Percentiles rank a stretch among this genome's conserved stretches.
phyloP scores from a whole-genome alignment of 2,329 filamentous ascomycete species.

The Tolypocladium pustulatum region DNA sequence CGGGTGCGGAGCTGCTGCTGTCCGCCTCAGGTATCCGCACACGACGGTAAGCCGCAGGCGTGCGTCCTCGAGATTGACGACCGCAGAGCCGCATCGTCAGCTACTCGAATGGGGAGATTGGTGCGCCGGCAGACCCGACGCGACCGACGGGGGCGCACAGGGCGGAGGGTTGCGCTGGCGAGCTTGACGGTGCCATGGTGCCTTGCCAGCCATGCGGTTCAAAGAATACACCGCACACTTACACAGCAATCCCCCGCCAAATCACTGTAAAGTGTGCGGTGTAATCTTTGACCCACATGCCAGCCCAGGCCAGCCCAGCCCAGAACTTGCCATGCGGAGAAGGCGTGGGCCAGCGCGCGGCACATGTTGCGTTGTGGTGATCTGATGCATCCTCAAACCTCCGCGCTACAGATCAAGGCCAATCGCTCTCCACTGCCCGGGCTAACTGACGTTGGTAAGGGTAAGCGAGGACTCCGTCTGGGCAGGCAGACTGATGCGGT shows the following conservation, averaged over 20 bases:
- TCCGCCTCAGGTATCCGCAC: background rate
- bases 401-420: background rate
- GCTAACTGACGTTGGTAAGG: conserved; percentile 6
- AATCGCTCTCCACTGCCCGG: background rate
- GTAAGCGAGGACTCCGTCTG: conserved; percentile 4
- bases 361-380: background rate
- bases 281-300: too few relatives aligned
- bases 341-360: background rate
- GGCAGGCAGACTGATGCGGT: background rate
- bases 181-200: background rate
- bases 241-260: too few relatives aligned
- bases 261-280: too few relatives aligned
- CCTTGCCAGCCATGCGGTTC: too few relatives aligned
- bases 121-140: background rate
- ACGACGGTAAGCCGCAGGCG: background rate
- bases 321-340: background rate
- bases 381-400: background rate
- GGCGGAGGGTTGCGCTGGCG: background rate
- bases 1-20: background rate
- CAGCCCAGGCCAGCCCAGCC: background rate
- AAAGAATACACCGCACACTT: too few relatives aligned
- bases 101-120: background rate
- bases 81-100: background rate
- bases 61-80: background rate
- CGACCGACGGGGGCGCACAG: background rate